phyloP scores from a whole-genome alignment of 1,284 basidiomycete genomes.

The Naganishia sp. region DNA sequence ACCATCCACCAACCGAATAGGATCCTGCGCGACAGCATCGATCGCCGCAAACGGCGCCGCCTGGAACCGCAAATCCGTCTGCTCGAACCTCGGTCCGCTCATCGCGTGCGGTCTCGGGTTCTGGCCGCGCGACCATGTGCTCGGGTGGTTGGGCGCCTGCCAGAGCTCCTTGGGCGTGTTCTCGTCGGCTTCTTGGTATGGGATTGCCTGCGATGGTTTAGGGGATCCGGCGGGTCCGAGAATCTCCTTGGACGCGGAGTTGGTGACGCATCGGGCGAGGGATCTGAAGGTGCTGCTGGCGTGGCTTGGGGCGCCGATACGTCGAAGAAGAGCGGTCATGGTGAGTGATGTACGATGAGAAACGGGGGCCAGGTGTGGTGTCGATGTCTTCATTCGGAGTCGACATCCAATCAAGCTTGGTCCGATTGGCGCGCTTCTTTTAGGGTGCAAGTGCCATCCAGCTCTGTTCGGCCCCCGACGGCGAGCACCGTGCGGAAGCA shows the following conservation, averaged over 20 bases:
- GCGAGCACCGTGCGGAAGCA: neutral
- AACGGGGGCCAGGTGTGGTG: neutral
- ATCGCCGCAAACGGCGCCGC: slow-evolving; percentile 89
- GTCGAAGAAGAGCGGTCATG: slow-evolving; percentile 20
- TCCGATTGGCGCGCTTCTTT: slow-evolving; percentile 7
- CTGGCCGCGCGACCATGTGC: slow-evolving; percentile 77
- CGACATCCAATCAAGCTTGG: slow-evolving; percentile 23
- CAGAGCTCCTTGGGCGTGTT: slow-evolving; percentile 44
- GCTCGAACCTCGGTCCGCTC: slow-evolving; percentile 81
- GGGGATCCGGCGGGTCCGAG: slow-evolving; percentile 15
- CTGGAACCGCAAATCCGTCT: slow-evolving; percentile 80
- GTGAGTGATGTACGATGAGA: neutral
- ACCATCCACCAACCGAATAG: slow-evolving; percentile 74
- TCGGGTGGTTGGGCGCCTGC: slow-evolving; percentile 75
- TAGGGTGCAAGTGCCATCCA: neutral
- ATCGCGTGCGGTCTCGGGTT: slow-evolving; percentile 54
- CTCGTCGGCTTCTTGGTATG: slow-evolving; percentile 23
- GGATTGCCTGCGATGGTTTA: slow-evolving; percentile 24
- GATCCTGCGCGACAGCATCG: slow-evolving; percentile 82
- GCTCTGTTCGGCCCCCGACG: neutral
- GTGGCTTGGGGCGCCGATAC: slow-evolving; percentile 21
- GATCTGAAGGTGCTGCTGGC: slow-evolving; percentile 6
- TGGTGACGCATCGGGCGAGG: slow-evolving; percentile 23
- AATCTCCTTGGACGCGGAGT: slow-evolving; percentile 17
- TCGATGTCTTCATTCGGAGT: neutral